Percentiles rank a stretch among this genome's conserved stretches.
Conservation (phyloP, 2,329 filamentous ascomycete genomes). For the Graphiopsis chlorocephala region DNA sequence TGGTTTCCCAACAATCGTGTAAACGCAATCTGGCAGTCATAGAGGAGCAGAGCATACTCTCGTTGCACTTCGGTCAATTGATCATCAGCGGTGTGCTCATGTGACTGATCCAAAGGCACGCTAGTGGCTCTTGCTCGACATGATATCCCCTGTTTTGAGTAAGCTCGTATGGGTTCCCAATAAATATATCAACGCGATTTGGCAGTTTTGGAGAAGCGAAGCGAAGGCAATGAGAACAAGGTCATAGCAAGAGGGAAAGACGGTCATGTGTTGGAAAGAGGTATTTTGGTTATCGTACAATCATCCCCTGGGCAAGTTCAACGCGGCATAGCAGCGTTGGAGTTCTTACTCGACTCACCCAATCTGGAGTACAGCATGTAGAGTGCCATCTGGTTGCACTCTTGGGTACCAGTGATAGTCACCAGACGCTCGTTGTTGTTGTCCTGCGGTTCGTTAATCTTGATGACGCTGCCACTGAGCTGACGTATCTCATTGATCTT, state of each 20-base stretch:
- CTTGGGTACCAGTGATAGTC: constrained; percentile 94
- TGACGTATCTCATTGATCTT: constrained; percentile 99
- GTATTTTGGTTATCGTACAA: constrained; percentile 14
- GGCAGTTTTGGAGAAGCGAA: background rate
- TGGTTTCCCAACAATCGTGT: background rate
- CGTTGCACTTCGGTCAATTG: background rate
- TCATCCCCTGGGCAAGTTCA: constrained; percentile 21
- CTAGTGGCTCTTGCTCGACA: background rate
- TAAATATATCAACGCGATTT: background rate
- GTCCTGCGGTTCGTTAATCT: constrained; percentile 99
- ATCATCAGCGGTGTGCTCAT: too few relatives aligned
- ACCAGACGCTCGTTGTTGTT: constrained; percentile 98
- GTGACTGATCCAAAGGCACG: background rate
- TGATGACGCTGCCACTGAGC: constrained; percentile 95
- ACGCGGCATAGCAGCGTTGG: constrained; percentile 40
- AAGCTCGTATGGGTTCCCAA: constrained; percentile 6
- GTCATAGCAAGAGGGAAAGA: background rate
- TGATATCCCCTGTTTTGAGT: background rate
- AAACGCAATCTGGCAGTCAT: background rate
- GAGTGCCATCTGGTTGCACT: constrained; percentile 99
- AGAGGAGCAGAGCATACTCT: background rate
- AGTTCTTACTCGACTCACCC: constrained; percentile 58
- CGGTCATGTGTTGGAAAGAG: constrained; percentile 3
- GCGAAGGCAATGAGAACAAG: background rate
- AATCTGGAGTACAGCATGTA: constrained; percentile 99